Base-by-base conservation (phyloP, 208 protist genomes). In the Leishmania aethiopica region DNA sequence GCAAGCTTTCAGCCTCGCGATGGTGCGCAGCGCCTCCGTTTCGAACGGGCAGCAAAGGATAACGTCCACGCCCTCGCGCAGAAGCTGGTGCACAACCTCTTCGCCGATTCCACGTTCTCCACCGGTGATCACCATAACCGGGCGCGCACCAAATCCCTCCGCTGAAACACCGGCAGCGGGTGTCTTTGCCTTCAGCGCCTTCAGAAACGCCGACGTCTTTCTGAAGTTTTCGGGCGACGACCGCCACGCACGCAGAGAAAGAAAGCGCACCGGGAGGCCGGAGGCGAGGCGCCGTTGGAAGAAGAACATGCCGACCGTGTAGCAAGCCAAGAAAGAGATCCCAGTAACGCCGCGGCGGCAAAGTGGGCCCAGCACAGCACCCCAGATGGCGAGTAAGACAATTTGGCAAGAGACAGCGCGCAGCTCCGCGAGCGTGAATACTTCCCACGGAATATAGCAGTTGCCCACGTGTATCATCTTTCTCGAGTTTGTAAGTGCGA, bases 11-110 rank as follows among this genome's bases (percentile, higher is more conserved):
- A 79, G 55, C 57, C 80, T 81, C 17, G 32, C 40, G 57, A 90
- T 90, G 19, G 89, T 86, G 37, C 55, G 75, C 80, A 74, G 79
- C 42, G 85, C 89, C 42, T 71, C 77, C 35, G 55, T 75, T n/a
- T 83, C 78, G 74, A 87, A 89, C 1, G 85, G 86, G 78, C 87
- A 92, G 80, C 87, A 92, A n/a, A 90, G 67, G 51, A 90, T 74
- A 7, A 89, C 73, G 25, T 92, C 84, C 51, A 90, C 71, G 47
- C 73, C 66, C 66, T 86, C 75, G 28, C 83, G 83, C 40, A 80
- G 40, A 6, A 90, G 79, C 79, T 92, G 85, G 64, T 85, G 79
- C 66, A 84, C 85, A 28, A 89, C 87, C 80, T 88, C 59, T 37
- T 77, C 80, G 45, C 89, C 89, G 11, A 92, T 92, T 25, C 86